A percentile compares a stretch with the other conserved stretches of the same genome.
Conservation (phyloP, 2,329 filamentous ascomycete species). For the Xylariaceae sp. region DNA sequence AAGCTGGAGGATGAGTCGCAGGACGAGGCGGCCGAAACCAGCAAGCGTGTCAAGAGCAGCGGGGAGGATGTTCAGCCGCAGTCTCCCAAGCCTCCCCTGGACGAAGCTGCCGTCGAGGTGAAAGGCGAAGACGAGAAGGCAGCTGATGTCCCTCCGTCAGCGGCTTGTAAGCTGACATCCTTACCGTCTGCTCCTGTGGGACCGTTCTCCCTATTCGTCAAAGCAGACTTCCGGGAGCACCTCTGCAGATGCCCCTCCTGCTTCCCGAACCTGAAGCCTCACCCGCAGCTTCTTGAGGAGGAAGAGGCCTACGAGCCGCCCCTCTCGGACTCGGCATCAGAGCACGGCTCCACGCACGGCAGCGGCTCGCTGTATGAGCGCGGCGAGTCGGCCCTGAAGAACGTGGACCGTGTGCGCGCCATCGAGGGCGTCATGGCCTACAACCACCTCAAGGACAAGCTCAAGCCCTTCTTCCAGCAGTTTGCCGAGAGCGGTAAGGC, state of each 20-base stretch:
- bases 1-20: constrained; percentile 50
- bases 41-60: constrained; percentile 48
- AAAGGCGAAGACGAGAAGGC: constrained; percentile 16
- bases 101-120: constrained; percentile 6
- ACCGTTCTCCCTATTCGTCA: constrained; percentile 75
- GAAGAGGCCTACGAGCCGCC: constrained; percentile 93
- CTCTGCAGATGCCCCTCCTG: constrained; percentile 80
- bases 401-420: constrained; percentile 84
- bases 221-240: constrained; percentile 67
- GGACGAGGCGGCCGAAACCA: constrained; percentile 25
- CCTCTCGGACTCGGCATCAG: constrained; percentile 57
- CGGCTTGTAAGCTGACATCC: constrained; percentile 50
- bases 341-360: constrained; percentile 52
- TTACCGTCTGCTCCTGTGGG: constrained; percentile 50
- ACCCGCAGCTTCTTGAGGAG: constrained; percentile 82
- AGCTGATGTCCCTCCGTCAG: constrained; percentile 6
- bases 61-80: constrained; percentile 11
- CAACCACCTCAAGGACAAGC: constrained; percentile 88
- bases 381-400: constrained; percentile 85
- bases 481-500: constrained; percentile 87
- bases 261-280: constrained; percentile 61
- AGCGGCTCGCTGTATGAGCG: constrained; percentile 82
- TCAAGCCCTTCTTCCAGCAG: constrained; percentile 89
- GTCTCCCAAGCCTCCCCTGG: constrained; percentile 2
- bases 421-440: constrained; percentile 98